phyloP scores from a whole-genome alignment of 2,329 filamentous ascomycete genomes.

The Fusarium humuli region DNA sequence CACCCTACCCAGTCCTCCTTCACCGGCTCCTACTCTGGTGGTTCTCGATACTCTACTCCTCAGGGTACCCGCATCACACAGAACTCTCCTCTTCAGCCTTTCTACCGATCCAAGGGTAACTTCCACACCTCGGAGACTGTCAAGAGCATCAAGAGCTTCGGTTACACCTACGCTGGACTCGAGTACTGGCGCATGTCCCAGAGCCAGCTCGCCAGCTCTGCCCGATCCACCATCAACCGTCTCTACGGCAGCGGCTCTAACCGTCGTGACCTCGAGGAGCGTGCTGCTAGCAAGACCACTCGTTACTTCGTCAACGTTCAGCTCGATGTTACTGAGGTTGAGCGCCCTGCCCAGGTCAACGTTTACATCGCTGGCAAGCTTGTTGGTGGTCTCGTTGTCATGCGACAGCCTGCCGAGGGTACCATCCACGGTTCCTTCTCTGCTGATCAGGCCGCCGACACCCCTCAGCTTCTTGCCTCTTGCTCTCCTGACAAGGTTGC shows the following conservation, averaged over 20 bases:
- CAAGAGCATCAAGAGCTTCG: constrained; percentile 50
- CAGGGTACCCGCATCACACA: constrained; percentile 55
- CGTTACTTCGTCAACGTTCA: constrained; percentile 53
- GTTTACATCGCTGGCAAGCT: constrained; percentile 50
- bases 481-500: constrained; percentile 41
- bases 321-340: constrained; percentile 52
- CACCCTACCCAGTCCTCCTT: constrained; percentile 53
- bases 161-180: constrained; percentile 56
- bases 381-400: constrained; percentile 52
- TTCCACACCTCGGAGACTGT: constrained; percentile 58
- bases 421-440: constrained; percentile 52
- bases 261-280: constrained; percentile 34
- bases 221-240: constrained; percentile 50
- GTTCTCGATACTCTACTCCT: constrained; percentile 56
- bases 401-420: constrained; percentile 52
- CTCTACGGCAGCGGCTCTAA: constrained; percentile 44
- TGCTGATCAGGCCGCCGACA: constrained; percentile 73
- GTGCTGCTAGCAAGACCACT: constrained; percentile 35
- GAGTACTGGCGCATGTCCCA: constrained; percentile 51
- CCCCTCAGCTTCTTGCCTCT: constrained; percentile 60
- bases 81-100: constrained; percentile 62
- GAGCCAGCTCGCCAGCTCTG: constrained; percentile 48
- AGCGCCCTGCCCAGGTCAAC: constrained; percentile 52
- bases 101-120: constrained; percentile 54
- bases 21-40: constrained; percentile 50